Conservation (phyloP, 1,284 basidiomycete genomes). For the Wolfiporia cocos region DNA sequence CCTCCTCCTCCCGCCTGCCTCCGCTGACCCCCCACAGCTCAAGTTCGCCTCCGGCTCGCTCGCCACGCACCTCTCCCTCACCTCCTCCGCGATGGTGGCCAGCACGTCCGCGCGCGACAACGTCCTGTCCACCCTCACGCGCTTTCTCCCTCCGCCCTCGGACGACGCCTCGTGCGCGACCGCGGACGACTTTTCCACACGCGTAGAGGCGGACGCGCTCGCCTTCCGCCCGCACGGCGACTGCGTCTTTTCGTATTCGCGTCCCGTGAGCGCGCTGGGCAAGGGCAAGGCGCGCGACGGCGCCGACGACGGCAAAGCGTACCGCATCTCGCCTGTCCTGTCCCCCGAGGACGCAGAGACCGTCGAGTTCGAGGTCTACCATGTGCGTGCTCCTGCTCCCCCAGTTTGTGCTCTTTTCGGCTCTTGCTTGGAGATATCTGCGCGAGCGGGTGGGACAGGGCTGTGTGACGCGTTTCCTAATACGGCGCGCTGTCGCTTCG, state of each 20-base stretch:
- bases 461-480: too few relatives aligned
- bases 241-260: conserved; percentile 72
- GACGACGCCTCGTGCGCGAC: conserved; percentile 50
- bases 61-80: conserved; percentile 68
- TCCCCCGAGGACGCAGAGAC: conserved; percentile 52
- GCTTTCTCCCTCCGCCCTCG: conserved; percentile 63
- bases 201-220: conserved; percentile 69
- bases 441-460: not conserved
- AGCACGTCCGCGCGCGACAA: conserved; percentile 82
- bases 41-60: conserved; percentile 87
- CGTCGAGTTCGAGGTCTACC: conserved; percentile 80
- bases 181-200: conserved; percentile 55
- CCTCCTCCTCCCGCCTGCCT: conserved; percentile 5
- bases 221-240: conserved; percentile 76
- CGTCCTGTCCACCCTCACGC: conserved; percentile 71
- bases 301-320: conserved; percentile 39
- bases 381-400: conserved; percentile 54
- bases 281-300: too few relatives aligned
- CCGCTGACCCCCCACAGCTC: conserved; percentile 39
- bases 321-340: conserved; percentile 28
- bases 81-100: conserved; percentile 60
- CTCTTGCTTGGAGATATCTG: not conserved
- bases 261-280: conserved; percentile 34
- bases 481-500: too few relatives aligned
- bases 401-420: too few relatives aligned